Evolutionary conservation across 177 flowering plant species (phyloP).

Genomic region (Vitis hybrid): DNA sequence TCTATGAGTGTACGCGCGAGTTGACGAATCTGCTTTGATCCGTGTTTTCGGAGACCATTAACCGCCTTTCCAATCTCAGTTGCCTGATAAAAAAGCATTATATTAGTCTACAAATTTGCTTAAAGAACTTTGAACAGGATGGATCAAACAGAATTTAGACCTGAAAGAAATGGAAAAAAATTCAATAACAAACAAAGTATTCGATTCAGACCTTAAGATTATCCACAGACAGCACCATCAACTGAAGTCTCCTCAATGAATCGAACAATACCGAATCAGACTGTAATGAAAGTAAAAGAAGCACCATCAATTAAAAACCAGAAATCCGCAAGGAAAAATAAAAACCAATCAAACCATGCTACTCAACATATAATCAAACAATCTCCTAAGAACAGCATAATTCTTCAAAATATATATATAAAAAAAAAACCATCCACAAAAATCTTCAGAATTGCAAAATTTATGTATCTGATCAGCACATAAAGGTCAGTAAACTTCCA

Average conservation of each 20-base stretch:
- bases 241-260: constrained; percentile 76
- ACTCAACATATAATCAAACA: too few species aligned
- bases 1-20: constrained; percentile 57
- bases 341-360: not conserved
- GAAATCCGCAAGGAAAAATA: not conserved
- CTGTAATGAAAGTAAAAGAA: constrained; percentile 39
- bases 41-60: constrained; percentile 65
- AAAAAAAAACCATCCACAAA: constrained; percentile 1
- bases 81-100: constrained; percentile 40
- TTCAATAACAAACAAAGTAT: constrained; percentile 1
- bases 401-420: too few species aligned
- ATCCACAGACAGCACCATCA: constrained; percentile 74
- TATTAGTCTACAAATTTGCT: constrained; percentile 6
- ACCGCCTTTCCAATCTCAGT: constrained; percentile 97
- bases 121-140: not conserved
- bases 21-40: constrained; percentile 53
- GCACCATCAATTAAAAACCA: constrained; percentile 1
- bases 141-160: not conserved
- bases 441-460: not conserved
- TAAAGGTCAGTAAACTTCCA: not conserved
- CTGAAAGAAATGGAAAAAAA: not conserved
- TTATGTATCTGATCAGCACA: not conserved
- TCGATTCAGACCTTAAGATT: constrained; percentile 52
- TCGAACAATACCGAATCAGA: constrained; percentile 60
- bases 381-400: too few species aligned